Evolutionary conservation across 805 yeast species (phyloP), one percentile per base, ranked within the genome.

Genomic region (Schwanniomyces yamadae): DNA sequence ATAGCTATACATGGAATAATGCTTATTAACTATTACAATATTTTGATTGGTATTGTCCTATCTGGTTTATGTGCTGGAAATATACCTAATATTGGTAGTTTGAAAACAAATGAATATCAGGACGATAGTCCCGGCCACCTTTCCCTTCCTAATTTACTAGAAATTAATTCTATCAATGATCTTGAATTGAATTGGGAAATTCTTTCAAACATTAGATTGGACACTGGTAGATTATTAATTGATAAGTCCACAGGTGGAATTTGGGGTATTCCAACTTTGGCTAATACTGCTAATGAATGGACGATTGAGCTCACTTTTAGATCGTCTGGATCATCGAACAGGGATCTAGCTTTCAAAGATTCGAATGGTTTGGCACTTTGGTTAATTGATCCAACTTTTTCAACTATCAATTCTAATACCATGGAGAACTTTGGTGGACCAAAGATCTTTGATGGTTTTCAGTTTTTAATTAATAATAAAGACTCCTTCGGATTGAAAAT

Each of bases 161-260:
- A 55, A 10, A 32, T 58, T 16, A 33, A 53, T 5, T 41, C 40
- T 12, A 36, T 59, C 2, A 34, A 39, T 3, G 61, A 58, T 8
- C 43, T 68, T 15, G 41, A 37, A n/a, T 28, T 39, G n/a, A 44
- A 46, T 15, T 68, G 72, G 71, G 43, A 50, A 5, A 28, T 52
- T 11, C 34, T 39, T 42, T 90, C 86, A 54, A 86, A 73, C 76
- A 79, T 91, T 73, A 84, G 84, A 74, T 86, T 90, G 66, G 97
- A 89, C 69, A 82, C 90, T 60, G 98, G 72, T 68, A 42, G 62
- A 34, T 37, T 57, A 18, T 32, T 56, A 18, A 25, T 44, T 9
- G 40, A 43, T 17, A 22, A 34, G 1, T 49, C 44, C 3, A 39
- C 43, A 16, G 45, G 50, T 3, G 51, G 47, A 5, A 22, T 56